Conservation (phyloP, 768 basidiomycete genomes). For the Hericium coralloides region DNA sequence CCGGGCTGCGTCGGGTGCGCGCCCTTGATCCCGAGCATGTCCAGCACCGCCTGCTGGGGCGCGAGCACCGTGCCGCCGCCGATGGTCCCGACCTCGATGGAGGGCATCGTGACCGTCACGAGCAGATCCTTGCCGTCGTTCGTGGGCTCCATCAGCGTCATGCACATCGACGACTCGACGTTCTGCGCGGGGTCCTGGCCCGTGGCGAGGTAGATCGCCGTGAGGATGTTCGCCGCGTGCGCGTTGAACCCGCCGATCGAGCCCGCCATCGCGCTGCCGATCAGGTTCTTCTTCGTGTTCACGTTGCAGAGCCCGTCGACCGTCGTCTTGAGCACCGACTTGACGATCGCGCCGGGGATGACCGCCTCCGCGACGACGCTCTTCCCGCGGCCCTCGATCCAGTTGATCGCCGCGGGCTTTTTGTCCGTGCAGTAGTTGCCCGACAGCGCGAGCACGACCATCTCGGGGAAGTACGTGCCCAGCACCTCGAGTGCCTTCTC, state of each 20-base stretch:
- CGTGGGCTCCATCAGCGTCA: conserved; percentile 95
- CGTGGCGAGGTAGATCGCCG: conserved; percentile 90
- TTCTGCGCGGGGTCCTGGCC: conserved; percentile 99
- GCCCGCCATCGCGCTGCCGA: conserved; percentile 98
- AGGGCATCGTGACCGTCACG: conserved; percentile 96
- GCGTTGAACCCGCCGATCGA: conserved; percentile 98
- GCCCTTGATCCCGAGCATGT: conserved; percentile 89
- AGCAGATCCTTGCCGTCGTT: conserved; percentile 88
- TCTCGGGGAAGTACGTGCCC: conserved; percentile 76
- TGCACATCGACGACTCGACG: conserved; percentile 96
- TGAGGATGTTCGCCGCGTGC: conserved; percentile 95
- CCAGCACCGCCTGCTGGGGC: conserved; percentile 85
- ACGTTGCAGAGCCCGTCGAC: conserved; percentile 83
- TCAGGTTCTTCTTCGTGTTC: conserved; percentile 94
- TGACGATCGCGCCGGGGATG: conserved; percentile 81
- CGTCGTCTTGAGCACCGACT: conserved; percentile 90
- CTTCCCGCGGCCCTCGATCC: conserved; percentile 99
- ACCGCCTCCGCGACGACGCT: conserved; percentile 95
- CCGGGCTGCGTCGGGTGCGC: conserved; percentile 84
- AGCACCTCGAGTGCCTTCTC: conserved; percentile 86
- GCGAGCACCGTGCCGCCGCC: conserved; percentile 92
- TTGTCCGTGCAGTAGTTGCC: conserved; percentile 99
- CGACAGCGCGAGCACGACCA: conserved; percentile 83
- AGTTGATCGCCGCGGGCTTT: conserved; percentile 99
- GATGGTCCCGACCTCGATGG: conserved; percentile 96